A percentile compares a stretch with the other conserved stretches of the same genome.
Conservation (phyloP, 2,329 filamentous ascomycete genomes). For the Fusarium sp. region DNA sequence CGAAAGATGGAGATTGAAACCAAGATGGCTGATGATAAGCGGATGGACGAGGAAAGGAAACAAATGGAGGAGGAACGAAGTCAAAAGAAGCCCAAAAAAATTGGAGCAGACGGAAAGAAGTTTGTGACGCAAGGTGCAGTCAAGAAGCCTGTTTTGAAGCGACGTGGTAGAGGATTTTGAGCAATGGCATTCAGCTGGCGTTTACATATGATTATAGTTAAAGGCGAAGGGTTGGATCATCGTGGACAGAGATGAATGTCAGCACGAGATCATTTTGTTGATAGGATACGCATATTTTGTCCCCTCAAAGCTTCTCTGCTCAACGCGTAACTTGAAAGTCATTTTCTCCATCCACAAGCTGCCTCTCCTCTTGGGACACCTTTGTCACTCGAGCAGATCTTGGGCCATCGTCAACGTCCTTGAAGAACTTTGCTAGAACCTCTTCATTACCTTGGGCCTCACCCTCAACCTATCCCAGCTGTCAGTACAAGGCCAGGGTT, state of each 20-base stretch:
- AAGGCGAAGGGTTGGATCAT: not conserved
- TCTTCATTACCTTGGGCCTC: constrained; percentile 84
- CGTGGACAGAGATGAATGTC: not conserved
- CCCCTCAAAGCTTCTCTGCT: constrained; percentile 13
- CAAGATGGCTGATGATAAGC: constrained; percentile 90
- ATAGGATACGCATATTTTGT: not conserved
- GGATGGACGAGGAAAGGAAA: constrained; percentile 70
- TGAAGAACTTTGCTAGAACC: constrained; percentile 75
- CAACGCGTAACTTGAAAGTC: constrained; percentile 69
- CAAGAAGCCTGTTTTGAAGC: constrained; percentile 70
- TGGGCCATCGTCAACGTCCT: constrained; percentile 81
- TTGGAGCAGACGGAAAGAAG: constrained; percentile 61
- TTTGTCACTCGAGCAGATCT: constrained; percentile 77
- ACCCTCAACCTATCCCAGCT: constrained; percentile 77
- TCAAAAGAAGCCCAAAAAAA: constrained; percentile 56
- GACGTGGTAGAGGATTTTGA: constrained; percentile 67
- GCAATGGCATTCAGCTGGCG: not conserved
- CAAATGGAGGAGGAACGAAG: constrained; percentile 63
- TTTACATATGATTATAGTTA: constrained; percentile 6
- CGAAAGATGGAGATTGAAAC: constrained; percentile 92
- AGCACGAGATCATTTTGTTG: not conserved
- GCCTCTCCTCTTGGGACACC: constrained; percentile 76
- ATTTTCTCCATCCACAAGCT: constrained; percentile 74
- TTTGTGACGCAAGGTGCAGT: constrained; percentile 72
- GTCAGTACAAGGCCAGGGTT: constrained; percentile 1